These are phyloP conservation scores for Fusarium algeriense DNA, from an alignment of 2,329 filamentous ascomycete genomes.

Conservation along the genomic window DNA sequence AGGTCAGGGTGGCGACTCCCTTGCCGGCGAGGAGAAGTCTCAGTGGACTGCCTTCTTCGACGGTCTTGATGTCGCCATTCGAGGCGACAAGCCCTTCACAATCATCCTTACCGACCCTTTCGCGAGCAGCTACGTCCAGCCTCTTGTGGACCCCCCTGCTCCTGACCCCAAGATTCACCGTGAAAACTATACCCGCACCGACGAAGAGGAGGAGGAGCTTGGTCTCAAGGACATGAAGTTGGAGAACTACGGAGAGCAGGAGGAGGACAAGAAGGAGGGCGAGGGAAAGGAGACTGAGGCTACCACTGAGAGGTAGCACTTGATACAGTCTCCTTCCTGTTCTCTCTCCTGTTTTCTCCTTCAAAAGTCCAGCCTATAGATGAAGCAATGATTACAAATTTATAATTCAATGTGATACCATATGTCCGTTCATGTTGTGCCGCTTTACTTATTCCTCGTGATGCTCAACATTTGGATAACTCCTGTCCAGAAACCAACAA, in stretches of 20 bases:
- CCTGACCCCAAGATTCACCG: slow-evolving; percentile 83
- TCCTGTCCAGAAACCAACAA: not conserved
- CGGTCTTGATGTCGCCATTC: slow-evolving; percentile 80
- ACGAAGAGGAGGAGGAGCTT: slow-evolving; percentile 93
- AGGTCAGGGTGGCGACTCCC: slow-evolving; percentile 79
- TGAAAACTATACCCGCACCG: slow-evolving; percentile 87
- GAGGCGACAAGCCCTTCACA: slow-evolving; percentile 83
- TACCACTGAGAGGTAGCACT: slow-evolving; percentile 29
- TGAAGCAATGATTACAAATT: slow-evolving; percentile 32
- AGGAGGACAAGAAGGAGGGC: slow-evolving; percentile 45
- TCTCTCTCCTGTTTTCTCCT: slow-evolving; percentile 10
- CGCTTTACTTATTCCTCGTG: not conserved
- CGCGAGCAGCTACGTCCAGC: slow-evolving; percentile 94
- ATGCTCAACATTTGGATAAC: not conserved
- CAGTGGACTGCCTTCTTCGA: slow-evolving; percentile 88
- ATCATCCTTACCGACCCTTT: slow-evolving; percentile 88
- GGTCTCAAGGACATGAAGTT: slow-evolving; percentile 93
- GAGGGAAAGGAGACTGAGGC: slow-evolving; percentile 29
- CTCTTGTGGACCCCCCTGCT: slow-evolving; percentile 78
- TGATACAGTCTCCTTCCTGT: not conserved
- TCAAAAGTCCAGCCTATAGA: slow-evolving; percentile 33
- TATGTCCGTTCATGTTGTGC: not conserved
- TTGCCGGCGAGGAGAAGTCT: slow-evolving; percentile 71
- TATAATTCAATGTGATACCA: not conserved
- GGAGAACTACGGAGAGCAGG: slow-evolving; percentile 77